Evolutionary conservation across 345 rosid genomes (phyloP), one percentile per base, ranked within the genome.

Genomic region (Anacardium occidentale): DNA sequence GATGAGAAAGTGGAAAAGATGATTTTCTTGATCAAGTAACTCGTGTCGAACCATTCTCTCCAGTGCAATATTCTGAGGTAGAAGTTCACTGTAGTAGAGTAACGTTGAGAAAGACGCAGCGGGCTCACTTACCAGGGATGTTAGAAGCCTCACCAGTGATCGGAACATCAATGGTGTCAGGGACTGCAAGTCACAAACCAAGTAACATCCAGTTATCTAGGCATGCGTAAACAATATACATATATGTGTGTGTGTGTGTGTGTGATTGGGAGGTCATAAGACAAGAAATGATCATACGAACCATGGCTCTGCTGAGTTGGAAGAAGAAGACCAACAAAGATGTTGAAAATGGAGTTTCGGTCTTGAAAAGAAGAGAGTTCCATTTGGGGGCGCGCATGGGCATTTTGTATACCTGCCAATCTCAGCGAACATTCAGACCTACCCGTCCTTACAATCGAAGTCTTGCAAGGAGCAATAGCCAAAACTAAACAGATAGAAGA

Each of bases 1-100:
- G 75, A 83, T 34, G 34, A 87, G 79, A n/a, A 85, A 81, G 78
- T 81, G 86, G 74, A 87, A 87, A 53, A 87, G 60, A 68, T 87
- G 83, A 68, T 87, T 85, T 1, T 80, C 85, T 3, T 50, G 78
- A 22, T 83, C 78, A 47, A 85, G 84, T 67, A 87, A 44, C 8
- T 83, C 82, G 56, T 48, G 87, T 12, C 78, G 85, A 59, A 87
- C 87, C 63, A 83, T 57, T 66, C 87, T 80, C 63, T 76, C 75
- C 77, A 81, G 76, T 6, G 71, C 26, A 10, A 66, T 24, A 71
- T 73, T 82, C 22, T 71, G 86, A 32, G 91, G 91, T 3, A 87
- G 83, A 64, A 82, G 84, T 53, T 85, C 76, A 57, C 84, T 80
- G 85, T 83, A 83, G 70, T 78, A 80, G 15, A 87, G 53, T 45